Evolutionary conservation across 208 protist genomes (phyloP), one percentile per base, ranked within the genome.

Genomic region (Leishmania mexicana): DNA sequence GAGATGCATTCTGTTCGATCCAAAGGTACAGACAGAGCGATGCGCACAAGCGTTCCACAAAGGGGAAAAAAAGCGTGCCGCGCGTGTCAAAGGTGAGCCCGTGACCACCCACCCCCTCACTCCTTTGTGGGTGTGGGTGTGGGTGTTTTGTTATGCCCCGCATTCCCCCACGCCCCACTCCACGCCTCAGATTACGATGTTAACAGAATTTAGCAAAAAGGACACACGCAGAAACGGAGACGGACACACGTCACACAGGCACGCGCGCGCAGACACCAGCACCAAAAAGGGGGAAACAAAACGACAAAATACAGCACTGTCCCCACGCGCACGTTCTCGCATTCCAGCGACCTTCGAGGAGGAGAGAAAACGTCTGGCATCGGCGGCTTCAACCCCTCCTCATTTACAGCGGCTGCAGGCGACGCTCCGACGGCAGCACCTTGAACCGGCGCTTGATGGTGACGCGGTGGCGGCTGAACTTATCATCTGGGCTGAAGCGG

Each of bases 401-500:
- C 51, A 53, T 73, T 89, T 92, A 98, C 53, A 98, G 76, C 5
- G 90, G 78, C 87, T 95, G 95, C 42, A 88, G 88, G 65, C 91
- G 90, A 78, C 93, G 93, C 76, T 96, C 92, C 1, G 85, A 90
- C 13, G 88, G 78, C 70, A 98, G 91, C 40, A 91, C 90, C 90
- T 97, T 98, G 81, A 98, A 98, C 38, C 96, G 94, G 68, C 94
- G 89, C 91, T 99, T 99, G 81, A 99, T 95, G 7, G 86, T 89
- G 28, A 99, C 87, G 83, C 97, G 95, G 77, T 99, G 90, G 38
- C 95, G 91, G 82, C 92, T 97, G 86, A 94, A 98, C 81, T 96
- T 97, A 85, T 99, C 96, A 78, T 98, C 94, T 15, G 97, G 97
- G 83, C 96, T 98, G 85, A 99, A 99, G 74, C 96, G 90, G 24